phyloP scores from a whole-genome alignment of 305 asterid species.

The Vinca major region DNA sequence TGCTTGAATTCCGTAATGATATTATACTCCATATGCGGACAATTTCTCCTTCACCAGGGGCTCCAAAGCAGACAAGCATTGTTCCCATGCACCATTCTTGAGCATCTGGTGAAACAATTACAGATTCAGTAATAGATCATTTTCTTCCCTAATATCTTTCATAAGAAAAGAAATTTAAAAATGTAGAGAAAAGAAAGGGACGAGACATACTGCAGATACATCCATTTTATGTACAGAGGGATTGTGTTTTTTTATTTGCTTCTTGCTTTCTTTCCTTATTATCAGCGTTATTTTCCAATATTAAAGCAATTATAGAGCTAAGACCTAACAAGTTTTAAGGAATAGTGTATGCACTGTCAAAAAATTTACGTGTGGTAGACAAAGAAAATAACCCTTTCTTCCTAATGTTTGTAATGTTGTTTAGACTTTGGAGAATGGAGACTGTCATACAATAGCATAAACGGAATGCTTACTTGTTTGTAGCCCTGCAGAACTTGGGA shows the following conservation, averaged over 20 bases:
- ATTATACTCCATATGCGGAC: conserved; percentile 42
- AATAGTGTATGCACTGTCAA: background rate
- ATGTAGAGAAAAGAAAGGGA: background rate
- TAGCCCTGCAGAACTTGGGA: conserved; percentile 82
- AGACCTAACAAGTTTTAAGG: background rate
- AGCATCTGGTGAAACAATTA: conserved; percentile 51
- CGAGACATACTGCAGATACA: background rate
- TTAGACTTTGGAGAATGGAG: background rate
- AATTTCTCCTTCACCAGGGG: conserved; percentile 62
- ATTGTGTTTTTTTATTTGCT: too few relatives aligned
- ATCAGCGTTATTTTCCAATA: background rate
- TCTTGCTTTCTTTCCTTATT: background rate
- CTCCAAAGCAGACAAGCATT: conserved; percentile 69
- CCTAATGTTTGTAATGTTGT: background rate
- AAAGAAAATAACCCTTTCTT: background rate
- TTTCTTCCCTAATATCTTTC: background rate
- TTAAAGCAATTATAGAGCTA: background rate
- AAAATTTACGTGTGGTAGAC: background rate
- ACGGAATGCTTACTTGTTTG: conserved; percentile 55
- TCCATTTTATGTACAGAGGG: too few relatives aligned
- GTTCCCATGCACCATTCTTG: conserved; percentile 75
- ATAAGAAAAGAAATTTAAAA: background rate
- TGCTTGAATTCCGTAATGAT: background rate
- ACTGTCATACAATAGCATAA: background rate
- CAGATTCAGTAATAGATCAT: background rate